These are phyloP conservation scores for Xylaria sp. DNA, from an alignment of 2,329 filamentous ascomycete species.

Conservation along the genomic window DNA sequence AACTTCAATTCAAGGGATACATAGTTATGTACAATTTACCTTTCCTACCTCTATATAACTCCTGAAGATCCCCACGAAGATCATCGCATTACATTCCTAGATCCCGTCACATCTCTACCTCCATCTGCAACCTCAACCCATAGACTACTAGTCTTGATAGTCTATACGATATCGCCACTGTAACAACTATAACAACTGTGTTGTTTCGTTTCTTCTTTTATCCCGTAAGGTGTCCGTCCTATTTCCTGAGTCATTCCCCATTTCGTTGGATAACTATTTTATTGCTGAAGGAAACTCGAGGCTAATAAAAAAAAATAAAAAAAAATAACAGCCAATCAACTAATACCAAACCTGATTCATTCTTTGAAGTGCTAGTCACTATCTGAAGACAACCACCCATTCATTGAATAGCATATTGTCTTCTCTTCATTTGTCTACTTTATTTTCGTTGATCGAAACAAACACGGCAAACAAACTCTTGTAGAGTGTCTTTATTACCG, in stretches of 20 bases:
- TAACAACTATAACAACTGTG: conserved; percentile 6
- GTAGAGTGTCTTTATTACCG: not conserved
- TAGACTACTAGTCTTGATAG: no score
- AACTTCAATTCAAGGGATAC: not conserved
- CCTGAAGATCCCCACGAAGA: not conserved
- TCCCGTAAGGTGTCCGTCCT: not conserved
- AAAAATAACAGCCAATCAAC: conserved; percentile 1
- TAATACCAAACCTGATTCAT: conserved; percentile 13
- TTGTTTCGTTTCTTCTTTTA: conserved; percentile 10
- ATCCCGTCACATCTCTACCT: not conserved
- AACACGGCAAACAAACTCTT: conserved; percentile 8
- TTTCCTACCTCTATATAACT: not conserved
- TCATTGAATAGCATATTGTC: not conserved
- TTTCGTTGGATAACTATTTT: not conserved
- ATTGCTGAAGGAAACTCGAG: not conserved
- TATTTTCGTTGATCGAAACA: not conserved
- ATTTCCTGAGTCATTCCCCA: conserved; percentile 1
- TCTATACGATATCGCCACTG: no score
- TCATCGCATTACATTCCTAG: not conserved
- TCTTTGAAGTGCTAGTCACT: conserved; percentile 15
- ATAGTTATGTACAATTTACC: not conserved
- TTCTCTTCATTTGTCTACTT: not conserved
- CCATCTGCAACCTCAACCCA: not conserved
- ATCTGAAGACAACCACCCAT: not conserved
- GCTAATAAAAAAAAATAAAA: no score